Evolutionary conservation across 768 basidiomycete species (phyloP).

Genomic region (Pisolithus marmoratus): DNA sequence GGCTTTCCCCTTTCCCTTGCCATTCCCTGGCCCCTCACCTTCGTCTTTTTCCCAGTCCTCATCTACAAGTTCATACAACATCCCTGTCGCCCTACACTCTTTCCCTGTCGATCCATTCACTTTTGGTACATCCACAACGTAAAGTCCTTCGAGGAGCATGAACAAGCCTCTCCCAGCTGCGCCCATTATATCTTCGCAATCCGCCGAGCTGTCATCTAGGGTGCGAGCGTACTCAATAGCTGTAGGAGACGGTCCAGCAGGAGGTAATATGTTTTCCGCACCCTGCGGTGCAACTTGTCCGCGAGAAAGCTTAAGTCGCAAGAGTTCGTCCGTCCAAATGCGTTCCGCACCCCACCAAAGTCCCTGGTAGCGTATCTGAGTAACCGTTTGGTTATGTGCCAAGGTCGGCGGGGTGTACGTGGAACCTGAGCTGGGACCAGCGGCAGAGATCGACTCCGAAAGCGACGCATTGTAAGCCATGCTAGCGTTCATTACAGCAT

Average conservation of each 20-base stretch:
- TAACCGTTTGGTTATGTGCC: conserved; percentile 26
- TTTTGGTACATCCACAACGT: conserved; percentile 49
- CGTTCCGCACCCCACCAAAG: conserved; percentile 89
- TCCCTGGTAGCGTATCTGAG: conserved; percentile 66
- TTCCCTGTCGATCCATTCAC: conserved; percentile 36
- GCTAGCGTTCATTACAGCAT: conserved; percentile 42
- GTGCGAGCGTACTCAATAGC: conserved; percentile 24
- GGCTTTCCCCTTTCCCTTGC: conserved; percentile 30
- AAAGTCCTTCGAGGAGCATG: conserved; percentile 62
- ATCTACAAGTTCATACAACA: conserved; percentile 76
- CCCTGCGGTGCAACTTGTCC: conserved; percentile 64
- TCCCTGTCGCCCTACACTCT: conserved; percentile 66
- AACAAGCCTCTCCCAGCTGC: conserved; percentile 63
- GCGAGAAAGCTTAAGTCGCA: conserved; percentile 69
- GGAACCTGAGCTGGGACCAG: conserved; percentile 8
- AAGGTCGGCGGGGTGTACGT: conserved; percentile 13
- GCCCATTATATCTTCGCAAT: conserved; percentile 32
- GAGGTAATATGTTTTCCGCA: conserved; percentile 49
- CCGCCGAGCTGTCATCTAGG: not conserved
- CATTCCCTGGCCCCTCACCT: conserved; percentile 24
- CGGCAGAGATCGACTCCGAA: conserved; percentile 1
- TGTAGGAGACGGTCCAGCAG: conserved; percentile 48
- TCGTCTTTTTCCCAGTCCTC: conserved; percentile 50
- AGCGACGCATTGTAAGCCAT: conserved; percentile 37
- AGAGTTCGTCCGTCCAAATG: conserved; percentile 82